Evolutionary conservation across 2,329 filamentous ascomycete species (phyloP), one percentile per base, ranked within the genome.

Genomic region (Diaporthe ilicicola): DNA sequence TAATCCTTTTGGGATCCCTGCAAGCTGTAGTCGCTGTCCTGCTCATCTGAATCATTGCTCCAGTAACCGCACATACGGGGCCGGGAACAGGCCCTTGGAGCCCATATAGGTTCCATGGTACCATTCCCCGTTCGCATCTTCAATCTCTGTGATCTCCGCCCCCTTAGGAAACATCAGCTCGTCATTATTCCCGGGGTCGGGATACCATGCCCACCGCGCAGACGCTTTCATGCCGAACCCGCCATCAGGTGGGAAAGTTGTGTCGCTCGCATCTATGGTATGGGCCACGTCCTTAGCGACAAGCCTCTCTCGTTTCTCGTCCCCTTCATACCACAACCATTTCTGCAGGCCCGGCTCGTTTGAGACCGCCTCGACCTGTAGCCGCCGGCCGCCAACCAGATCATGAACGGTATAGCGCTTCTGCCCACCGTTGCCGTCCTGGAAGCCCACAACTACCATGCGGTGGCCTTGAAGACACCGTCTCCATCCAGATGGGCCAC

Each of bases 91-190:
- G 0, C 94, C 95, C 75, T 89, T 91, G 29, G 83, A 84, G 0
- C 94, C 94, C 82, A 94, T 94, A 84, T 97, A 98, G 34, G 90
- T 90, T 0, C 95, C 95, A 82, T 92, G 92, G 77, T 88, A 94
- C 95, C 95, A 98, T 79, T 97, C 94, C 22, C 92, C 93, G 79
- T 97, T 97, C 59, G 97, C 90, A 79, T 96, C 93, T 79, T 95
- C 92, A 46, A 92, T 90, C 82, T 98, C 95, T 8, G 87, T 87
- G 17, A 98, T 88, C 80, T 96, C 93, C 0, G 95, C 94, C 12
- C 93, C 91, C 64, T 90, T 91, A 0, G 95, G 95, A 76, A 98
- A 98, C 73, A 91, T 81, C 50, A 98, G 82, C 82, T 98, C 95
- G 78, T 97, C 93, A 24, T 84, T 85, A 1, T 88, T 88, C 0